Conservation (phyloP, 129 eudicot genomes). For the Lactuca sativa region DNA sequence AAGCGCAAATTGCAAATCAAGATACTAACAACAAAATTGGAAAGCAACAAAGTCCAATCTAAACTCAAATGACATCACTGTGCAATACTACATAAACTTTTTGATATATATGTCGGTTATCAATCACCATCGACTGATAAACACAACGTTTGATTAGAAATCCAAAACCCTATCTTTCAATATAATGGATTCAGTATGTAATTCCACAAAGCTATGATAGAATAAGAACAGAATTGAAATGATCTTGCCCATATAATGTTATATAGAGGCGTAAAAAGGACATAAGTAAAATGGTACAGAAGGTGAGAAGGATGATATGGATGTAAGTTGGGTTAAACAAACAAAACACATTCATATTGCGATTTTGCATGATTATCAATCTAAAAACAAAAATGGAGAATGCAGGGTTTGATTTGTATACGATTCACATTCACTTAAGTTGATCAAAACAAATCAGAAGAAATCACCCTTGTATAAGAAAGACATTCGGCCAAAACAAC, state of each 20-base stretch:
- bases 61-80: too few species aligned
- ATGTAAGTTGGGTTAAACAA: background rate
- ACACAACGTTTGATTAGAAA: background rate
- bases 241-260: background rate
- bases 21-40: background rate
- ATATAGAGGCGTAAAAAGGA: background rate
- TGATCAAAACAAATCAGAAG: background rate
- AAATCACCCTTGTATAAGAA: conserved; percentile 70
- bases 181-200: too few species aligned
- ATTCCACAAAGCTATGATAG: too few species aligned
- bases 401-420: background rate
- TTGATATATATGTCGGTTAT: background rate
- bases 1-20: conserved; percentile 13
- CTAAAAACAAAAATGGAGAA: background rate
- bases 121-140: background rate
- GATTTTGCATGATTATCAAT: background rate
- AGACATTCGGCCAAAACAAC: too few species aligned
- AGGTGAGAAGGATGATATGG: background rate
- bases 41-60: too few species aligned
- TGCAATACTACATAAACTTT: background rate
- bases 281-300: background rate
- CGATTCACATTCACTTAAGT: background rate
- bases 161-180: conserved; percentile 1
- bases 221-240: background rate
- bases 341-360: conserved; percentile 9